Conservation (phyloP, 805 yeast species). For the Limtongia smithiae region DNA sequence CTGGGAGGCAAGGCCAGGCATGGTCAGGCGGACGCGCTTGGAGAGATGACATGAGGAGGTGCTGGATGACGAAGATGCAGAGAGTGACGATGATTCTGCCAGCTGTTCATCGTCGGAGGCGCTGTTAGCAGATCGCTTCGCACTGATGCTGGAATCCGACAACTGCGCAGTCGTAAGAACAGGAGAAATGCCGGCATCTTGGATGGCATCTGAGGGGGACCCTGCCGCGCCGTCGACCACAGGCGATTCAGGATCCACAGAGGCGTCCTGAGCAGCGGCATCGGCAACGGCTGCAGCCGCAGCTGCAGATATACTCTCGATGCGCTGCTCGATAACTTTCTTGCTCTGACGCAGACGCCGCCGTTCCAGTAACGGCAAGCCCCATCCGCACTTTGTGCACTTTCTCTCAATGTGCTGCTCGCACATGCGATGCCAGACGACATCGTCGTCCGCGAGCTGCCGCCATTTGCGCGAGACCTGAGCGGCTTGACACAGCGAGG, state of each 20-base stretch:
- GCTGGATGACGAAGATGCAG: too few species aligned
- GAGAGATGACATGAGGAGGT: too few species aligned
- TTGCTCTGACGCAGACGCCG: constrained; percentile 40
- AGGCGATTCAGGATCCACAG: not conserved
- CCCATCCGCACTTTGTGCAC: constrained; percentile 99
- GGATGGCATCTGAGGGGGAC: too few species aligned
- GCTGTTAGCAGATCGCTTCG: constrained; percentile 10
- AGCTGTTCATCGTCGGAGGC: too few species aligned
- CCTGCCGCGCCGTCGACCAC: too few species aligned
- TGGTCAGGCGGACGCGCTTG: constrained; percentile 10
- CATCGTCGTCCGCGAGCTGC: constrained; percentile 85
- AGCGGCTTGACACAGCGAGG: constrained; percentile 89
- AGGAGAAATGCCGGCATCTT: too few species aligned
- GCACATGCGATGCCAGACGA: constrained; percentile 98
- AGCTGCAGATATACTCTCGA: not conserved
- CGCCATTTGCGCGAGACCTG: constrained; percentile 89
- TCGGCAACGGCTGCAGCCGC: not conserved
- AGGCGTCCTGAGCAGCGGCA: not conserved
- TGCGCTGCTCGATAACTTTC: constrained; percentile 24
- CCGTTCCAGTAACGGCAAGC: constrained; percentile 90
- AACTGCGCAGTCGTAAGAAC: too few species aligned
- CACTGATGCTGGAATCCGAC: too few species aligned
- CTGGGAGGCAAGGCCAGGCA: constrained; percentile 13
- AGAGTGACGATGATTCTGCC: too few species aligned
- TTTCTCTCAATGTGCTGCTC: constrained; percentile 97